A percentile compares a stretch with the other conserved stretches of the same genome.
phyloP scores from a whole-genome alignment of 2,329 filamentous ascomycete species.

The Talaromyces piceae region DNA sequence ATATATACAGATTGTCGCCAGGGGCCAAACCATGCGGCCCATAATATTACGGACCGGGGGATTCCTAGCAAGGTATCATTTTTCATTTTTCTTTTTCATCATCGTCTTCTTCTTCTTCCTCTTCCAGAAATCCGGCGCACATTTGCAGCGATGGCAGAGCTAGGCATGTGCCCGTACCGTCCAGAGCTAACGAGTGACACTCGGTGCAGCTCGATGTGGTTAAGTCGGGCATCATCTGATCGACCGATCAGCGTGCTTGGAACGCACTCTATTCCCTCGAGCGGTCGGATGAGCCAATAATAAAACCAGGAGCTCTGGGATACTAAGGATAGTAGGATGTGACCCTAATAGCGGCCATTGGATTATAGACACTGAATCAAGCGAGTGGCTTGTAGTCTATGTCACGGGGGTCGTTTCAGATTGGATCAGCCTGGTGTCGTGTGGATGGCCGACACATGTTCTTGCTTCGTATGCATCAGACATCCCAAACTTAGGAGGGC shows the following conservation, averaged over 20 bases:
- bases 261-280: background rate
- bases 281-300: background rate
- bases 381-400: background rate
- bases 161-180: background rate
- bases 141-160: background rate
- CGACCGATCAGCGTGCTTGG: background rate
- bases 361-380: no score
- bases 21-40: no score
- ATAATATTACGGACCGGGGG: no score
- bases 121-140: background rate
- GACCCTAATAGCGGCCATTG: background rate
- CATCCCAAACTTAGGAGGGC: no score
- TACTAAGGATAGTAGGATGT: no score
- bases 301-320: no score
- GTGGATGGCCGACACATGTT: no score
- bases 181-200: background rate
- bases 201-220: background rate
- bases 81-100: no score
- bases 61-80: background rate
- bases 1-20: no score
- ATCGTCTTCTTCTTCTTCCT: no score
- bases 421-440: no score
- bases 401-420: background rate
- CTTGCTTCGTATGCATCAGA: no score
- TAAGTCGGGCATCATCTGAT: background rate